Percentiles rank a stretch among this genome's conserved stretches.
Conservation (phyloP, 257 asterid genomes). For the Solanum okadae region DNA sequence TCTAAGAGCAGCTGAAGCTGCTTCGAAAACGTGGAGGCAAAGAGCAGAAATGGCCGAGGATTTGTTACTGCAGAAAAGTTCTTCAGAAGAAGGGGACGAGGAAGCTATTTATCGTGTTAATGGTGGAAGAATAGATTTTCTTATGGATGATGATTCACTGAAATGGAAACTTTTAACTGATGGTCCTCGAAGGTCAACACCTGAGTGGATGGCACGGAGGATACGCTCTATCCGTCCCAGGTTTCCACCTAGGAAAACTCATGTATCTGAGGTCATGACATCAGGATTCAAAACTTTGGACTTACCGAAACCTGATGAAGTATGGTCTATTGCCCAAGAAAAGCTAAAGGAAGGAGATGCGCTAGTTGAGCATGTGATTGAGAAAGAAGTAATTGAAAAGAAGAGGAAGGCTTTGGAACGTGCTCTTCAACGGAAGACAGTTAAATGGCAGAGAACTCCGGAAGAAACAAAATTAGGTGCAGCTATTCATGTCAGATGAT, state of each 20-base stretch:
- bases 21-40: conserved; percentile 23
- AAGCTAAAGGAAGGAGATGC: conserved; percentile 28
- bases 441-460: conserved; percentile 33
- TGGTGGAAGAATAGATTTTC: conserved; percentile 30
- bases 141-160: conserved; percentile 25
- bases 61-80: conserved; percentile 7
- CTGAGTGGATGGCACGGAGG: conserved; percentile 34
- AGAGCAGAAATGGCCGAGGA: conserved; percentile 27
- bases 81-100: conserved; percentile 8
- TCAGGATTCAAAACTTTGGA: conserved; percentile 19
- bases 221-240: conserved; percentile 23
- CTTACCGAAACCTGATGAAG: conserved; percentile 29
- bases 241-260: conserved; percentile 33
- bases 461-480: conserved; percentile 32
- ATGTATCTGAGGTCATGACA: conserved; percentile 13
- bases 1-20: conserved; percentile 29
- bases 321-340: conserved; percentile 34
- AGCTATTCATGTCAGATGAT: background rate
- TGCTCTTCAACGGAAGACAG: conserved; percentile 32
- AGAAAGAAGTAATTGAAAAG: conserved; percentile 36
- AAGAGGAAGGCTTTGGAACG: conserved; percentile 32
- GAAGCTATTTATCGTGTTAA: conserved; percentile 18
- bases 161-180: conserved; percentile 32
- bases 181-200: conserved; percentile 36
- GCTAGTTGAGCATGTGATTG: conserved; percentile 31